phyloP scores from a whole-genome alignment of 306 rosid genomes.

The Quercus berberidifolia region DNA sequence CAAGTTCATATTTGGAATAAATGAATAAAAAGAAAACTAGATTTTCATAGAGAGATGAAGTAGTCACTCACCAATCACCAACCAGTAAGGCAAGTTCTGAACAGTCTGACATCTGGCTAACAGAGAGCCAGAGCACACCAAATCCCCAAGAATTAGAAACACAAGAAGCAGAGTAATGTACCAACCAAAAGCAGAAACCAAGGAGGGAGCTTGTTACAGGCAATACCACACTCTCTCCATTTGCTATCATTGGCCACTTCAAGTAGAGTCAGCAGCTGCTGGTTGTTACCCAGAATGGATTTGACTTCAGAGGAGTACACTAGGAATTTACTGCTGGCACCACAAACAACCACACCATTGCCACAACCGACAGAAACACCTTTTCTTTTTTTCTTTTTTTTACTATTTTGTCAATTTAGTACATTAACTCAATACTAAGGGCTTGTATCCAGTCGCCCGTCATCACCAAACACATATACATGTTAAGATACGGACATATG shows the following conservation, averaged over 20 bases:
- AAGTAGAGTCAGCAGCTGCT: slow-evolving; percentile 65
- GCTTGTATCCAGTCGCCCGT: accelerated
- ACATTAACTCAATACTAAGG: no score
- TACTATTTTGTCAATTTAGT: no score
- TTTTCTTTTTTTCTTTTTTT: no score
- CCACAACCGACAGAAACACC: no score
- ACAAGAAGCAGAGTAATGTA: slow-evolving; percentile 45
- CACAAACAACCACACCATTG: no score
- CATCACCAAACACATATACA: accelerated
- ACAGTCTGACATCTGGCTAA: slow-evolving; percentile 35
- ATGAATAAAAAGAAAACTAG: not conserved
- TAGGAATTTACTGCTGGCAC: slow-evolving; percentile 38
- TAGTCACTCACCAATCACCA: slow-evolving; percentile 38
- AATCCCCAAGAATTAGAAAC: slow-evolving; percentile 36
- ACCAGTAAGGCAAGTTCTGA: slow-evolving; percentile 43
- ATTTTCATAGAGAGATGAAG: not conserved
- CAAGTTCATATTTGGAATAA: not conserved
- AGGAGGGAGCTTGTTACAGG: slow-evolving; percentile 78
- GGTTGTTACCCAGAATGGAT: slow-evolving; percentile 58
- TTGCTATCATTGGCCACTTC: slow-evolving; percentile 72
- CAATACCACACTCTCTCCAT: slow-evolving; percentile 70
- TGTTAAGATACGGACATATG: accelerated
- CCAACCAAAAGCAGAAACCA: slow-evolving; percentile 77
- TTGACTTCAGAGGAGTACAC: slow-evolving; percentile 70
- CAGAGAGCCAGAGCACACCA: slow-evolving; percentile 64